Evolutionary conservation across 345 rosid genomes (phyloP).

Genomic region (Eutrema yunnanense): DNA sequence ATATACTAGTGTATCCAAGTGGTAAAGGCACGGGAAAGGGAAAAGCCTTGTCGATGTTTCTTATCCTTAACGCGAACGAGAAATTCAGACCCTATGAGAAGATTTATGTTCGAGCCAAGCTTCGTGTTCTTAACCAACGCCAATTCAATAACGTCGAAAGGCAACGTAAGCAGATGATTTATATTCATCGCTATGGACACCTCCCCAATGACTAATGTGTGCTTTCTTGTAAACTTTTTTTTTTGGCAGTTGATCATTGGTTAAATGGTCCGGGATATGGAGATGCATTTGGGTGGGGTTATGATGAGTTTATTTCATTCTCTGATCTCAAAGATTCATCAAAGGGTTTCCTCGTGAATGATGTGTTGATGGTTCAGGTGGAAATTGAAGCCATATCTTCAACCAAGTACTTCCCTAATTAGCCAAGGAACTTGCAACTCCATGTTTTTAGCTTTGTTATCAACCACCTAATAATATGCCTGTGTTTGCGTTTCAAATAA

Average conservation of each 20-base stretch:
- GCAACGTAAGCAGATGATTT: neutral
- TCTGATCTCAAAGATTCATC: slow-evolving; percentile 5
- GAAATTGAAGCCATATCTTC: slow-evolving; percentile 1
- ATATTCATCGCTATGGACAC: no score
- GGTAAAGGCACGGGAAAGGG: neutral
- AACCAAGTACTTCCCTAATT: slow-evolving; percentile 3
- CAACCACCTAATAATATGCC: neutral
- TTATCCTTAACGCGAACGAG: neutral
- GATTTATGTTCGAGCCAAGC: slow-evolving; percentile 16
- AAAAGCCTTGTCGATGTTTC: neutral
- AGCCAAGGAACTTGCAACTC: neutral
- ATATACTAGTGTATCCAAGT: neutral
- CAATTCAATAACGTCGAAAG: neutral
- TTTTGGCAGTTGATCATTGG: slow-evolving; percentile 1
- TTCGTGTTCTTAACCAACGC: slow-evolving; percentile 4
- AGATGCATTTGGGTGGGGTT: slow-evolving; percentile 1
- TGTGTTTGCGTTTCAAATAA: neutral
- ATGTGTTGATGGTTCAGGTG: slow-evolving; percentile 1
- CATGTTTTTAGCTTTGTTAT: neutral
- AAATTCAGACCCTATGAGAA: slow-evolving; percentile 4
- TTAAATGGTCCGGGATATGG: neutral
- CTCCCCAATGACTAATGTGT: no score
- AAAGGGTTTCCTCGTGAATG: slow-evolving; percentile 7
- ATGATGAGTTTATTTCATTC: neutral
- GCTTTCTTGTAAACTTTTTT: neutral